Evolutionary conservation across 345 rosid species (phyloP).

Genomic region (Arabis hirsuta): DNA sequence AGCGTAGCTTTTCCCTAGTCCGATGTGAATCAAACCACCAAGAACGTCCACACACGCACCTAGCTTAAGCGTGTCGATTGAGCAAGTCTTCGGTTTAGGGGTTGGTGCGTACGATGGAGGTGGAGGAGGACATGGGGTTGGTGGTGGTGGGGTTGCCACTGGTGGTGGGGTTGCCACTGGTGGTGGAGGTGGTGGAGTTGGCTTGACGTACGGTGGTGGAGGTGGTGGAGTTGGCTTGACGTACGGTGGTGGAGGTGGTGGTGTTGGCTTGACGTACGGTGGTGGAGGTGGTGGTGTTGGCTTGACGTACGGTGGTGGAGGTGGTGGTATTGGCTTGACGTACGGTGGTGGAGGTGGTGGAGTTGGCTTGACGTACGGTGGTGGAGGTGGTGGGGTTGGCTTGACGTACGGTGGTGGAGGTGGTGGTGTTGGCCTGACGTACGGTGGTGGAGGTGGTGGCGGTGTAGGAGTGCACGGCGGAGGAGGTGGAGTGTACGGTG

Average conservation of each 20-base stretch:
- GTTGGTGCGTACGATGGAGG: slow-evolving; percentile 46
- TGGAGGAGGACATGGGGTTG: slow-evolving; percentile 56
- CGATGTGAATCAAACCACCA: slow-evolving; percentile 77
- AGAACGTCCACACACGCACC: slow-evolving; percentile 89
- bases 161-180: slow-evolving; percentile 33
- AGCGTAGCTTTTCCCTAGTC: slow-evolving; percentile 71
- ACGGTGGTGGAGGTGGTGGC: neutral
- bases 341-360: slow-evolving; percentile 10
- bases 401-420: slow-evolving; percentile 17
- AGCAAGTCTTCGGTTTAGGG: slow-evolving; percentile 62
- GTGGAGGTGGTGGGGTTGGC: slow-evolving; percentile 21
- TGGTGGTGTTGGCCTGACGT: slow-evolving; percentile 35
- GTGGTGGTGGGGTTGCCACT: slow-evolving; percentile 40
- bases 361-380: slow-evolving; percentile 21
- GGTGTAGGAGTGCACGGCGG: too few relatives aligned
- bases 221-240: slow-evolving; percentile 27
- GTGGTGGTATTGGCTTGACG: slow-evolving; percentile 26
- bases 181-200: slow-evolving; percentile 50
- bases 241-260: slow-evolving; percentile 34
- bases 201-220: neutral
- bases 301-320: slow-evolving; percentile 36
- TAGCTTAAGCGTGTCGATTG: slow-evolving; percentile 73
- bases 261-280: slow-evolving; percentile 25
- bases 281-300: slow-evolving; percentile 29
- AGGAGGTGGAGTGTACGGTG: slow-evolving; percentile 38